Conservation (phyloP, 306 rosid genomes). For the Gastrolobium villosum region DNA sequence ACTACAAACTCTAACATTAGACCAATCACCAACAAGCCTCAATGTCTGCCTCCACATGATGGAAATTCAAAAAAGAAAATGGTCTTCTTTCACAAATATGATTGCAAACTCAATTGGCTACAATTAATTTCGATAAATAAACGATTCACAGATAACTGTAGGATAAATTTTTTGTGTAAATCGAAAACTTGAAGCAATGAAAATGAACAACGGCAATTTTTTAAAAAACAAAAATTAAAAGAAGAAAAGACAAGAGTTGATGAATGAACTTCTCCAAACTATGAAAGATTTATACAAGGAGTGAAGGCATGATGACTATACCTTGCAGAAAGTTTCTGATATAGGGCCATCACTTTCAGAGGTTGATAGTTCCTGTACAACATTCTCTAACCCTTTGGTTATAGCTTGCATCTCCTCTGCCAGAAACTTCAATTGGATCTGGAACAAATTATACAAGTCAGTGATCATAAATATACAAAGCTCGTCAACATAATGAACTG, state of each 20-base stretch:
- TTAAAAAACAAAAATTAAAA: not conserved
- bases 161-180: slow-evolving; percentile 6
- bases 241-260: not conserved
- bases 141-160: not conserved
- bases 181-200: slow-evolving; percentile 10
- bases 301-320: slow-evolving; percentile 44
- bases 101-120: slow-evolving; percentile 35
- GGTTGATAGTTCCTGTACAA: slow-evolving; percentile 78
- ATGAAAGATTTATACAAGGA: not conserved
- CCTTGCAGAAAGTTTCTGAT: slow-evolving; percentile 79
- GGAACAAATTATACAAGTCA: slow-evolving; percentile 44
- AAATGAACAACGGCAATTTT: slow-evolving; percentile 14
- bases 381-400: slow-evolving; percentile 93
- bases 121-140: not conserved
- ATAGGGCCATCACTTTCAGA: slow-evolving; percentile 90
- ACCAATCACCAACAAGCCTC: slow-evolving; percentile 40
- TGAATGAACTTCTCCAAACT: slow-evolving; percentile 22
- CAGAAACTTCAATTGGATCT: slow-evolving; percentile 87
- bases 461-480: slow-evolving; percentile 32
- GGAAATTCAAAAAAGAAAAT: slow-evolving; percentile 14
- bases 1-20: slow-evolving; percentile 35
- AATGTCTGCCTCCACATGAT: slow-evolving; percentile 3
- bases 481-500: slow-evolving; percentile 29
- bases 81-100: not conserved
- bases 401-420: slow-evolving; percentile 98